phyloP scores from a whole-genome alignment of 1,284 basidiomycete genomes.

The Megacollybia platyphylla region DNA sequence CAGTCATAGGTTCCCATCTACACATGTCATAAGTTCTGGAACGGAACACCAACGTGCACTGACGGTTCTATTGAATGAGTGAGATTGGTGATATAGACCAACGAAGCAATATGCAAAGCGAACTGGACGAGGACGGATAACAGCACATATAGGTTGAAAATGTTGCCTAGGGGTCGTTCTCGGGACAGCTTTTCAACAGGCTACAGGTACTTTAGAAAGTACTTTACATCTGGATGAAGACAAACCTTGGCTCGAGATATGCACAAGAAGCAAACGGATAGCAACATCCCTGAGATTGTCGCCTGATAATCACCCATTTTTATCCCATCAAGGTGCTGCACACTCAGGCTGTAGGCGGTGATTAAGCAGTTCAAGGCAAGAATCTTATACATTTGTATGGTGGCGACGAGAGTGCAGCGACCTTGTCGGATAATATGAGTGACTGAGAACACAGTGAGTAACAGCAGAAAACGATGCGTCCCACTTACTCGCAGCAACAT shows the following conservation, averaged over 20 bases:
- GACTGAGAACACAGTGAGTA: conserved; percentile 31
- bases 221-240: background rate
- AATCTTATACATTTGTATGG: conserved; percentile 99
- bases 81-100: conserved; percentile 86
- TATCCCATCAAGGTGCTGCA: conserved; percentile 94
- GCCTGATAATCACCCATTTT: conserved; percentile 97
- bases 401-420: conserved; percentile 91
- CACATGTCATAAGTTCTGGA: conserved; percentile 4
- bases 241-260: conserved; percentile 89
- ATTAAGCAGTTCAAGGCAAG: conserved; percentile 92
- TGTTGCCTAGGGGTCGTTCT: conserved; percentile 85
- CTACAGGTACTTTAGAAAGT: conserved; percentile 22
- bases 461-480: background rate
- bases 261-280: conserved; percentile 95
- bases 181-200: conserved; percentile 86
- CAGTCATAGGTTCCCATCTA: conserved; percentile 63
- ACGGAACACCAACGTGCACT: conserved; percentile 16
- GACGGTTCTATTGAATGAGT: conserved; percentile 71
- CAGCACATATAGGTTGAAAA: conserved; percentile 91
- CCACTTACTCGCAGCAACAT: conserved; percentile 79
- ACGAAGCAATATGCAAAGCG: conserved; percentile 75
- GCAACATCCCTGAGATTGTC: conserved; percentile 87
- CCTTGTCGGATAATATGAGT: conserved; percentile 94
- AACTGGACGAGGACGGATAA: conserved; percentile 87
- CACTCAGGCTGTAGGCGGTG: conserved; percentile 89